Percentiles rank a stretch among this genome's conserved stretches.
phyloP scores from a whole-genome alignment of 495 filamentous ascomycete genomes.

The Lasiosphaeris hirsuta region DNA sequence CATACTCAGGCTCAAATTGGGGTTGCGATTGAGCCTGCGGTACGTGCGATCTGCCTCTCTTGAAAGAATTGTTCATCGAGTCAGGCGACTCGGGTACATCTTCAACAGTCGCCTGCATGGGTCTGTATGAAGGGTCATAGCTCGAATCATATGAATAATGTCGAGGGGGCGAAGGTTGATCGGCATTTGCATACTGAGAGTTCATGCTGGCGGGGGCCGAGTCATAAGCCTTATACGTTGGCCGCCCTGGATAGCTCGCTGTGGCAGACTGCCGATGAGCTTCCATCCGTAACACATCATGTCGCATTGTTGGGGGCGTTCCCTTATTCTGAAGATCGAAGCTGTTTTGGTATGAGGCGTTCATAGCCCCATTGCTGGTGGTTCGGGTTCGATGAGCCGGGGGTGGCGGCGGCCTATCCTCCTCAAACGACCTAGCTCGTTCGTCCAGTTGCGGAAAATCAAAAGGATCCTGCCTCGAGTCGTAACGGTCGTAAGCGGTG shows the following conservation, averaged over 20 bases:
- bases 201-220: constrained; percentile 34
- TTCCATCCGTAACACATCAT: constrained; percentile 46
- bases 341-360: constrained; percentile 28
- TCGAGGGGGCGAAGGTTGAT: constrained; percentile 34
- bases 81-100: constrained; percentile 57
- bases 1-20: constrained; percentile 31
- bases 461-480: constrained; percentile 18
- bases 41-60: constrained; percentile 41
- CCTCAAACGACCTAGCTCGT: constrained; percentile 13
- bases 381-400: constrained; percentile 43
- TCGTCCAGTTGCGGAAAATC: constrained; percentile 21
- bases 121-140: constrained; percentile 42
- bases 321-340: constrained; percentile 31
- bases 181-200: constrained; percentile 28
- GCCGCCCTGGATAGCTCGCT: constrained; percentile 43
- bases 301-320: constrained; percentile 41
- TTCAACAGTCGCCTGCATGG: constrained; percentile 68
- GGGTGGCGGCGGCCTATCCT: constrained; percentile 44
- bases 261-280: constrained; percentile 44
- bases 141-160: constrained; percentile 49
- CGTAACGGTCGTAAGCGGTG: constrained; percentile 19
- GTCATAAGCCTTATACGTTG: constrained; percentile 44
- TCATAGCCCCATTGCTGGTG: constrained; percentile 36
- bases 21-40: constrained; percentile 26
- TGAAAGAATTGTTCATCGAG: constrained; percentile 36